phyloP scores from a whole-genome alignment of 257 asterid species.

The Fraxinus anomala region DNA sequence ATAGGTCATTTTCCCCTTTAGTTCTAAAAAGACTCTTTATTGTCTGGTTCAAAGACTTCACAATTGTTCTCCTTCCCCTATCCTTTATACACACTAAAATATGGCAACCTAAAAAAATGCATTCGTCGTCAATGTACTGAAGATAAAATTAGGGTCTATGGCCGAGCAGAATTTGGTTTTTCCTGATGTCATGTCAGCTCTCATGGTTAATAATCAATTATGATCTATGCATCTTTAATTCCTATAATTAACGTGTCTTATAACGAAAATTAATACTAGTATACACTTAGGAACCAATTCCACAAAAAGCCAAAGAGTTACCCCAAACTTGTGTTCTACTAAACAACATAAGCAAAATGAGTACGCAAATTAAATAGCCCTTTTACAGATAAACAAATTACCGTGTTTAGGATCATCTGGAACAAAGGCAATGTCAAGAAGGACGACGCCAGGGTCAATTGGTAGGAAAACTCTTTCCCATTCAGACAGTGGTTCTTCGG shows the following conservation, averaged over 20 bases:
- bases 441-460: slow-evolving; percentile 89
- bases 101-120: too few species aligned
- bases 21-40: too few species aligned
- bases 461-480: slow-evolving; percentile 92
- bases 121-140: too few species aligned
- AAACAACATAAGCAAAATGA: not conserved
- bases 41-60: too few species aligned
- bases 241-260: not conserved
- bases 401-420: slow-evolving; percentile 89
- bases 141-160: too few species aligned
- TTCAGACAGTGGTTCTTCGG: slow-evolving; percentile 66
- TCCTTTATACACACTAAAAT: too few species aligned
- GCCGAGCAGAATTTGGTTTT: too few species aligned
- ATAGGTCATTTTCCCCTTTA: too few species aligned
- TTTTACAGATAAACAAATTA: slow-evolving; percentile 21
- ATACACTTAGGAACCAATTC: not conserved
- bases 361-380: not conserved
- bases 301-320: not conserved
- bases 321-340: not conserved
- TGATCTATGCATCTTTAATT: too few species aligned
- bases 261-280: not conserved
- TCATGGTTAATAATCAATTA: too few species aligned
- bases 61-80: too few species aligned
- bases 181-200: too few species aligned
- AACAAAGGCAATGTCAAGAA: slow-evolving; percentile 81